Evolutionary conservation across 805 yeast species (phyloP), one percentile per base, ranked within the genome.

Genomic region (Grigorovia jiainica): DNA sequence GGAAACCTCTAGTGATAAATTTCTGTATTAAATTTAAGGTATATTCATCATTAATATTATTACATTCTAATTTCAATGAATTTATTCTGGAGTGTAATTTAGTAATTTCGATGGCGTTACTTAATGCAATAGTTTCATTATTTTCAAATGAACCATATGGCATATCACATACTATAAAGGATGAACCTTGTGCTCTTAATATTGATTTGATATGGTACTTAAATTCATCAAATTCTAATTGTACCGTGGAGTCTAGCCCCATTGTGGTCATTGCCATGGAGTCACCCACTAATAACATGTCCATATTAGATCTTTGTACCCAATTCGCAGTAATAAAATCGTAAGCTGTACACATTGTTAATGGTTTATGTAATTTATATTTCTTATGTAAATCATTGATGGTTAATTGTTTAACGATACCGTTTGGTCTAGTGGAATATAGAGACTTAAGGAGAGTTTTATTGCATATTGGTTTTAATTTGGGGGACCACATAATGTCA

Each of bases 221-320:
- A 65, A 87, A 85, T 58, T 92, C 90, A 9, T 86, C 89, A 40
- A 87, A 73, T 2, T 79, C 71, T 21, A 92, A 63, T 52, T 83
- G 83, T 45, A 81, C 78, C 0, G 97, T 82, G 34, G 82, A 78
- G 2, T 69, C 70, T 55, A 82, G 80, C 0, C 98, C 98, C 47
- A 86, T 69, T 0, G 95, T 73, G 1, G 85, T 89, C 96, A 87
- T 90, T 0, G 96, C 87, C 20, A 92, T 64, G 0, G 97, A 89
- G 60, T 90, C 98, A 3, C 98, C 98, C 4, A 90, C 79, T 2
- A 90, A 69, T 6, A 80, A 68, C 44, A 80, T 70, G 51, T 90
- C 97, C 2, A 78, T 70, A 1, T 73, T 71, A 0, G 89, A 75
- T 15, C 69, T 60, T 19, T 81, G 79, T 0, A 87, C 94, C 52